Conservation (phyloP, 257 asterid genomes). For the Petunia secreta region DNA sequence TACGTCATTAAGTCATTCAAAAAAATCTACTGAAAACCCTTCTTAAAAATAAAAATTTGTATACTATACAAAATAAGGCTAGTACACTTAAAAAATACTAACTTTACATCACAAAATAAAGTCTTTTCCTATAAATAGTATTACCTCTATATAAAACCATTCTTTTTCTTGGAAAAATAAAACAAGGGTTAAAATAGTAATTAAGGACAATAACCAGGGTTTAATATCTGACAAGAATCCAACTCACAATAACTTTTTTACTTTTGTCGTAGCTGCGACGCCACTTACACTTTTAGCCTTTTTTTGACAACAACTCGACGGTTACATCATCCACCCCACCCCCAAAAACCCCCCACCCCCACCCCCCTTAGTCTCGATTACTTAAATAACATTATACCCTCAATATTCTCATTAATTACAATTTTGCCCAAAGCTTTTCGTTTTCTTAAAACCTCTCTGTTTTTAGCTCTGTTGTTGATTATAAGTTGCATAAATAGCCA, state of each 20-base stretch:
- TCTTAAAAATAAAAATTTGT: too few relatives aligned
- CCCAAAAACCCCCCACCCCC: background rate
- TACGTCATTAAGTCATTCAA: too few relatives aligned
- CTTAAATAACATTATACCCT: constrained; percentile 4
- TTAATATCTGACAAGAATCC: constrained; percentile 14
- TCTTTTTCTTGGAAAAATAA: background rate
- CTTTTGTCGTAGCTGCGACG: constrained; percentile 23
- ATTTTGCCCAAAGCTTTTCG: constrained; percentile 6
- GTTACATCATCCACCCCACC: background rate
- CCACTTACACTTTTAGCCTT: background rate
- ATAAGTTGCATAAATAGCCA: background rate
- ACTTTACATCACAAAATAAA: too few relatives aligned
- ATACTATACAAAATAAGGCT: too few relatives aligned
- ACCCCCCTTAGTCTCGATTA: constrained; percentile 23
- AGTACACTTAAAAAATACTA: too few relatives aligned
- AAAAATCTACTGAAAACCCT: too few relatives aligned
- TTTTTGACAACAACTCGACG: constrained; percentile 10
- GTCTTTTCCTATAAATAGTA: too few relatives aligned
- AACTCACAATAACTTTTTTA: background rate
- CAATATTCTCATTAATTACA: background rate
- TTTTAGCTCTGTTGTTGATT: constrained; percentile 12
- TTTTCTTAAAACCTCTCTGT: background rate
- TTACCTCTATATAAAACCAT: background rate
- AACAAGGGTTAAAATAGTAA: constrained; percentile 22
- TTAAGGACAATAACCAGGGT: background rate